Evolutionary conservation across 2,329 filamentous ascomycete species (phyloP), one percentile per base, ranked within the genome.

Genomic region (Neonectria hederae): DNA sequence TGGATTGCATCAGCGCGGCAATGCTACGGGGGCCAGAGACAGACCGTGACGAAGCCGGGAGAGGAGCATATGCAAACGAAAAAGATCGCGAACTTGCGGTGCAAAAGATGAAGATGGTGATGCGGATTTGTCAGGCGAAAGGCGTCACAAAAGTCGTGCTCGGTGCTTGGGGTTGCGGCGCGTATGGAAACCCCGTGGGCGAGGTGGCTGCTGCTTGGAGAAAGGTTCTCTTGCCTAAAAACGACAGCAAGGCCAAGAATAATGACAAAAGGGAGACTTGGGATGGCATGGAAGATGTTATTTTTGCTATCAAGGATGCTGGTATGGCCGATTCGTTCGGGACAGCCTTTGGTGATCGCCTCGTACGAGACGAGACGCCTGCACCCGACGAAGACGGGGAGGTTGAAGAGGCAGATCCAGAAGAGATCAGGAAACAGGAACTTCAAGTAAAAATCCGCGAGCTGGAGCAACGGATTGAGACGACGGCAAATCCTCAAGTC

Each of bases 141-240:
- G 83, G 84, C 0, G 79, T 80, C 4, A 79, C 76, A 40, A 83
- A 78, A 59, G 69, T 90, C 0, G 84, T 91, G 0, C 78, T 90
- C 0, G 89, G 89, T 0, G 87, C 88, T 0, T 90, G 88, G 87
- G 89, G 89, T 0, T 90, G 87, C 64, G 88, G 88, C 3, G 86
- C 86, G 0, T 88, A 89, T 62, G 87, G 86, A 0, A 90, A 90
- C 65, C 89, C 88, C 0, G 83, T 88, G 0, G 77, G 77, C 1
- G 87, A 90, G 74, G 77, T 90, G 30, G 87, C 88, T 14, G 76
- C 78, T 19, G 81, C 84, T 0, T 91, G 88, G 77, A 72, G 73
- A 13, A 77, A 77, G 40, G 75, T 76, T 1, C 59, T 79, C 1
- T 28, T 69, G n/a, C 69, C 65, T 0, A 71, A 38, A 28, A 63